A percentile compares a stretch with the other conserved stretches of the same genome.
These are phyloP conservation scores for Pseudohyphozyma bogoriensis DNA, from an alignment of 768 basidiomycete genomes.

Conservation along the genomic window DNA sequence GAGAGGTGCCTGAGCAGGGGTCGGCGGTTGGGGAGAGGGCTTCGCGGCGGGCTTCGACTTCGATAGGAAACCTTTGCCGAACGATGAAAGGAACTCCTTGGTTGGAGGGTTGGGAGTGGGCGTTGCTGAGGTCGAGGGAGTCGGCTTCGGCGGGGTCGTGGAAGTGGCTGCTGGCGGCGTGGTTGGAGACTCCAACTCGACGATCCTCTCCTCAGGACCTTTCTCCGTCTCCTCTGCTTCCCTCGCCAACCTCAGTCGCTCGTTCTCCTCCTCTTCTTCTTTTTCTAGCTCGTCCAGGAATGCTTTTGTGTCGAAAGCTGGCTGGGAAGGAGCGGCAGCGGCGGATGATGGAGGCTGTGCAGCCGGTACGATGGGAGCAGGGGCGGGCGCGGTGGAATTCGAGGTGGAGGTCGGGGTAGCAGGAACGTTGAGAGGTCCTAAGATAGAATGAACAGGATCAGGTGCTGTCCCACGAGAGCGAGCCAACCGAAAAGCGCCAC, in stretches of 20 bases:
- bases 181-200: not conserved
- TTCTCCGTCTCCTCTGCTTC: not conserved
- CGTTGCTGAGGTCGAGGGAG: not conserved
- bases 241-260: not conserved
- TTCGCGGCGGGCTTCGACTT: conserved; percentile 15
- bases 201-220: not conserved
- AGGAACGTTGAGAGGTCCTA: conserved; percentile 3
- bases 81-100: not conserved
- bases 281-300: conserved; percentile 26
- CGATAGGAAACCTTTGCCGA: conserved; percentile 16
- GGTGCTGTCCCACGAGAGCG: not conserved
- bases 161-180: not conserved
- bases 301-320: not conserved
- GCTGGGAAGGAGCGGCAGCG: not conserved
- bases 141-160: not conserved
- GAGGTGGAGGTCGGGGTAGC: not conserved
- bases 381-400: not conserved
- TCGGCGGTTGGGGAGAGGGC: not conserved
- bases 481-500: not conserved
- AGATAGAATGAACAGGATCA: not conserved
- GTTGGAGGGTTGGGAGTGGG: not conserved
- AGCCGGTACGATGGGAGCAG: too few species aligned
- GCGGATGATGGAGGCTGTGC: not conserved
- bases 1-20: not conserved
- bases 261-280: conserved; percentile 8